These are phyloP conservation scores for Pisolithus sp. DNA, from an alignment of 768 basidiomycete genomes.

Conservation along the genomic window DNA sequence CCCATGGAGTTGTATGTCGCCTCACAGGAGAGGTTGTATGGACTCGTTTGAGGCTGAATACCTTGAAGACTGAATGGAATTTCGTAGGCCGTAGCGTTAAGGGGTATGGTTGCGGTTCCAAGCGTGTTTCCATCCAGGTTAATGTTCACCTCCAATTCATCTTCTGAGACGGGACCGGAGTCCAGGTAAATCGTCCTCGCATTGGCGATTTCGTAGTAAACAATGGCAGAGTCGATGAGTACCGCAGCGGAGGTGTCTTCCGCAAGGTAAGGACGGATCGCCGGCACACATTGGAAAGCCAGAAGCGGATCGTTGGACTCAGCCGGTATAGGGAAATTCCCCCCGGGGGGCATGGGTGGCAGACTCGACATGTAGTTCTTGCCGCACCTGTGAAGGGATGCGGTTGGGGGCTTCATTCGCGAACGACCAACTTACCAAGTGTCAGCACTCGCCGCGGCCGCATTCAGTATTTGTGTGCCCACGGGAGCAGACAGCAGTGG, in stretches of 20 bases:
- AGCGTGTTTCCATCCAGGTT: slow-evolving; percentile 40
- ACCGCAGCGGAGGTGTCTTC: slow-evolving; percentile 46
- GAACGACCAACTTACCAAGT: slow-evolving; percentile 20
- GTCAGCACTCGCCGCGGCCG: slow-evolving; percentile 16
- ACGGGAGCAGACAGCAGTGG: slow-evolving; percentile 2
- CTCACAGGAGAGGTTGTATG: slow-evolving; percentile 25
- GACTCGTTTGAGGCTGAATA: slow-evolving; percentile 35
- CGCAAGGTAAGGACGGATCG: slow-evolving; percentile 53
- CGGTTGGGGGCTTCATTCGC: not conserved
- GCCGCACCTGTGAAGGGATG: slow-evolving; percentile 38
- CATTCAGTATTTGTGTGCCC: slow-evolving; percentile 3
- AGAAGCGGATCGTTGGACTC: slow-evolving; percentile 39
- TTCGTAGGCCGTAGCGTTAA: slow-evolving; percentile 46
- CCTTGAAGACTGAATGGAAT: slow-evolving; percentile 43
- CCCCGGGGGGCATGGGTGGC: slow-evolving; percentile 41
- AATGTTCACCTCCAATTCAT: slow-evolving; percentile 36
- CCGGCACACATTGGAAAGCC: slow-evolving; percentile 52
- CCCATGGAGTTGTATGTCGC: slow-evolving; percentile 28
- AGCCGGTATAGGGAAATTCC: slow-evolving; percentile 39
- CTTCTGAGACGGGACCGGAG: slow-evolving; percentile 9
- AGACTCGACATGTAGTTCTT: slow-evolving; percentile 47
- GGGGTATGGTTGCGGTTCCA: slow-evolving; percentile 37
- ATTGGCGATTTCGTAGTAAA: slow-evolving; percentile 40
- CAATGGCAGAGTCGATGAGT: slow-evolving; percentile 48
- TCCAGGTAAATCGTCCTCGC: slow-evolving; percentile 36